Conservation (phyloP, 1,284 basidiomycete genomes). For the Anthracocystis walkeri region DNA sequence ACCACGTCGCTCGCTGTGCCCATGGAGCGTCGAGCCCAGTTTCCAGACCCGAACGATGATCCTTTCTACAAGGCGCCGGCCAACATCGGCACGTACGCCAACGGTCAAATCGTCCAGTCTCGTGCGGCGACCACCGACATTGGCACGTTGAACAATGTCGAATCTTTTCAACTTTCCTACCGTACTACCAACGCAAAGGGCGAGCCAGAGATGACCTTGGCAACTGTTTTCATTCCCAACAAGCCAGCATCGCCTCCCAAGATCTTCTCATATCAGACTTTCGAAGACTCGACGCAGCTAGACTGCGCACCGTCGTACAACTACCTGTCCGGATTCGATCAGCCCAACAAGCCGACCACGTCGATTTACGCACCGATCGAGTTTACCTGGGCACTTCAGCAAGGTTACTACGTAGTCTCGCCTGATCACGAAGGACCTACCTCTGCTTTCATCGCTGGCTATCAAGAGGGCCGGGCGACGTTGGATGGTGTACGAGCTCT, state of each 20-base stretch:
- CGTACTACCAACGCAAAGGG: slow-evolving; percentile 44
- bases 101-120: slow-evolving; percentile 49
- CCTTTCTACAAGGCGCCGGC: slow-evolving; percentile 48
- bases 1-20: slow-evolving; percentile 21
- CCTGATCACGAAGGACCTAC: slow-evolving; percentile 60
- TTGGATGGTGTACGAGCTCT: slow-evolving; percentile 59
- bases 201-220: slow-evolving; percentile 35
- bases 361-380: slow-evolving; percentile 41
- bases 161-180: slow-evolving; percentile 57
- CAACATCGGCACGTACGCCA: slow-evolving; percentile 36
- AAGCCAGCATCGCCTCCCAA: slow-evolving; percentile 49
- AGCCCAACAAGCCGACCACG: slow-evolving; percentile 30
- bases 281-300: slow-evolving; percentile 50
- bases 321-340: slow-evolving; percentile 20
- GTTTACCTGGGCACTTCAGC: slow-evolving; percentile 50
- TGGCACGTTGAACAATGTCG: slow-evolving; percentile 29
- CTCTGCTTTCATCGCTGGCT: slow-evolving; percentile 54
- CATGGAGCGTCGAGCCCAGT: slow-evolving; percentile 15
- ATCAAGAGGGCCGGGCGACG: slow-evolving; percentile 50
- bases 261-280: slow-evolving; percentile 53
- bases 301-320: slow-evolving; percentile 56
- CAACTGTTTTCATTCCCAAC: slow-evolving; percentile 52
- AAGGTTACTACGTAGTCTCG: slow-evolving; percentile 63
- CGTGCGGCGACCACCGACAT: slow-evolving; percentile 40
- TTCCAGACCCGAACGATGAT: slow-evolving; percentile 46